Conservation (phyloP, 306 rosid species). For the Echinosophora koreensis region DNA sequence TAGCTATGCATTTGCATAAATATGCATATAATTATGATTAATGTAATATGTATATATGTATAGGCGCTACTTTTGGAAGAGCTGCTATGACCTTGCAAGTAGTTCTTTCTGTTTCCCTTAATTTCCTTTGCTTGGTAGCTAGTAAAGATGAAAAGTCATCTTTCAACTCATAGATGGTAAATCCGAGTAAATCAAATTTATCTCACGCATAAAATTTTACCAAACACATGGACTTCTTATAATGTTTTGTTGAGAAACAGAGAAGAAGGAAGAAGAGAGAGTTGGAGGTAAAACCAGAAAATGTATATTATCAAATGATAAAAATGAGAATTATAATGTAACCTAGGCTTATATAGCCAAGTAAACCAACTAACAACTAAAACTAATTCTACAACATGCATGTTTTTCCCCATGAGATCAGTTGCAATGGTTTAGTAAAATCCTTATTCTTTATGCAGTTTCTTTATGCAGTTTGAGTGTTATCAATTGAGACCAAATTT, state of each 20-base stretch:
- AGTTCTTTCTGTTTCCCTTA: background rate
- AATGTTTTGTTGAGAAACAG: too few relatives aligned
- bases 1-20: too few relatives aligned
- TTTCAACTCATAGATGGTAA: background rate
- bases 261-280: too few relatives aligned
- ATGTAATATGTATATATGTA: too few relatives aligned
- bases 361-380: too few relatives aligned
- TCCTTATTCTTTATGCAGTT: background rate
- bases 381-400: background rate
- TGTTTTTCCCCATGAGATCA: background rate
- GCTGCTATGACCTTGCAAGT: background rate
- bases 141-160: too few relatives aligned
- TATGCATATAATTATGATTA: too few relatives aligned
- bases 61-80: background rate
- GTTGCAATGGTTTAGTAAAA: background rate
- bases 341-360: too few relatives aligned
- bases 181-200: background rate
- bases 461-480: background rate
- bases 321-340: too few relatives aligned
- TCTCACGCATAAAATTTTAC: background rate
- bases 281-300: too few relatives aligned
- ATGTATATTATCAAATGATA: too few relatives aligned
- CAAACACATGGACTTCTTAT: background rate
- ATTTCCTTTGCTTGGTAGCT: background rate
- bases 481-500: background rate